Evolutionary conservation across 306 rosid species (phyloP).

Genomic region (Vicia villosa): DNA sequence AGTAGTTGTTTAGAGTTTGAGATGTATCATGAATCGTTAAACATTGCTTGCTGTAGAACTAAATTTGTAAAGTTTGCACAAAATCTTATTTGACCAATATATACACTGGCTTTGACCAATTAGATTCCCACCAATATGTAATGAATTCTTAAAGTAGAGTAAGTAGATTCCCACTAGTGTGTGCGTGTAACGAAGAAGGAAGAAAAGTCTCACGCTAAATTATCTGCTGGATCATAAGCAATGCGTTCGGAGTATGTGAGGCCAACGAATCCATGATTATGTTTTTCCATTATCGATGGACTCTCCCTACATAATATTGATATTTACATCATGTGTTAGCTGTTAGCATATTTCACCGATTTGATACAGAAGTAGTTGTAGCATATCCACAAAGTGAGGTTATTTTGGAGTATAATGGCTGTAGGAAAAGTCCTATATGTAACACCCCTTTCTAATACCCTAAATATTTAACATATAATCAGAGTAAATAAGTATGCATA

Average conservation of each 20-base stretch:
- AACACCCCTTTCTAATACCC: too few relatives aligned
- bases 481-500: too few relatives aligned
- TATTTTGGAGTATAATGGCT: conserved; percentile 62
- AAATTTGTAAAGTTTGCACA: conserved; percentile 27
- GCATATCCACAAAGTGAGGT: conserved; percentile 62
- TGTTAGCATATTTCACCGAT: conserved; percentile 13
- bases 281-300: conserved; percentile 57
- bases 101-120: neutral
- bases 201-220: conserved; percentile 60
- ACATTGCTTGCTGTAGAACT: neutral
- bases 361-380: conserved; percentile 15
- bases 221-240: conserved; percentile 47
- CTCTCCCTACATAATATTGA: conserved; percentile 55
- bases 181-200: conserved; percentile 12
- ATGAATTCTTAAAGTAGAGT: too few relatives aligned
- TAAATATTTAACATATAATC: too few relatives aligned
- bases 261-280: conserved; percentile 40
- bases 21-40: neutral
- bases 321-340: neutral
- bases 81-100: neutral
- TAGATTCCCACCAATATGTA: too few relatives aligned
- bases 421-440: conserved; percentile 69
- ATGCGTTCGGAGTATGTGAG: conserved; percentile 74
- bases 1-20: conserved; percentile 4
- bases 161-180: neutral